Base-by-base conservation (phyloP, 495 filamentous ascomycete species). In the Aspergillus panamensis region DNA sequence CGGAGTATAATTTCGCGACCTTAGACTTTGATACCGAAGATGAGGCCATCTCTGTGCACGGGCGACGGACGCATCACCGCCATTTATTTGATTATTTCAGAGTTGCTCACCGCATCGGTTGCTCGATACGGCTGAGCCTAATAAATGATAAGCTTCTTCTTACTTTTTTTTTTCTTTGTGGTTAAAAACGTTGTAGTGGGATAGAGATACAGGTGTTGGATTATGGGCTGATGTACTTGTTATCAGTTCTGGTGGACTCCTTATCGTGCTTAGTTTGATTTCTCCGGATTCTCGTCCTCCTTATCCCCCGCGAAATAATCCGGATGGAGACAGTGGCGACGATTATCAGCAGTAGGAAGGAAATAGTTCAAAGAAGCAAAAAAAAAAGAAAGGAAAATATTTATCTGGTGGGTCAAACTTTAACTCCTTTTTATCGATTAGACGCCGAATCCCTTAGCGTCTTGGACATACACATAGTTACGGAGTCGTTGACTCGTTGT, bases 101-200 rank as follows among this genome's bases (percentile, higher is more conserved):
- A 55, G 49, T 45, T 61, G 37, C 64, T 70, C 48, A 69, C 69
- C 43, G 66, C 68, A 61, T 61, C 53, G 12, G 53, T 29, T 45
- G 25, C 13, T 17, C 50, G 31, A 20, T 25, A 29, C 17, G 0
- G 31, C 20, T 45, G 10, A 12, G 35, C 19, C 17, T 45, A 17
- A 12, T 21, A 19, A 19, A 7, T 44, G 14, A 19, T 45, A 25
- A 25, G 25, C 2, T 20, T 3, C 10, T 20, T 20, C 6, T 45
- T 45, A 45, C 3, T 45, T 45, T 29, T 25, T 12, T 20, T 30
- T 17, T 30, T 19, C 14, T 45, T 37, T 16, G 43, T 31, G 10
- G 21, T 45, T 45, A 19, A 10, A 45, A 43, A 45, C 19, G 3
- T 45, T 14, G 33, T 13, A 9, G 39, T 42, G 35, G 8, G 8